Percentiles rank a stretch among this genome's conserved stretches.
Conservation (phyloP, 2,329 filamentous ascomycete species). For the Diaporthe caulivora region DNA sequence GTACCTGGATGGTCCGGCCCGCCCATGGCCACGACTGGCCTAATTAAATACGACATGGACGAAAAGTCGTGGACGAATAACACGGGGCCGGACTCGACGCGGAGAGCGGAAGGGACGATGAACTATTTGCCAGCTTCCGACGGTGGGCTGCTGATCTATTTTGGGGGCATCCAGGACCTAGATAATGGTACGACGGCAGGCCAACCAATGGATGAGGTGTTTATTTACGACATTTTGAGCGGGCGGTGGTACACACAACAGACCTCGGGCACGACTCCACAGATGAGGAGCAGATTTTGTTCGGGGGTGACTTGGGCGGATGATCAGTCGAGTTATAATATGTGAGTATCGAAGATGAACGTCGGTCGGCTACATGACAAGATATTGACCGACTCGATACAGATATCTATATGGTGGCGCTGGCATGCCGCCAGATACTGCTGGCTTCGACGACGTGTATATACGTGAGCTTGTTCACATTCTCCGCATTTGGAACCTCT, state of each 20-base stretch:
- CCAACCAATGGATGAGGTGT: constrained; percentile 63
- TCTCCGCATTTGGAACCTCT: accelerated
- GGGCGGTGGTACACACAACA: constrained; percentile 72
- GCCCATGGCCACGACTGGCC: constrained; percentile 60
- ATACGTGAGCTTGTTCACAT: constrained; percentile 50
- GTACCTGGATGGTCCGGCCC: constrained; percentile 63
- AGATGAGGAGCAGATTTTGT: constrained; percentile 69
- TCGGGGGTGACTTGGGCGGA: constrained; percentile 70
- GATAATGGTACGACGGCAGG: constrained; percentile 60
- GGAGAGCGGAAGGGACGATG: constrained; percentile 71
- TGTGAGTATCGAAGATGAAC: constrained; percentile 58
- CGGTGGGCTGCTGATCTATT: constrained; percentile 70
- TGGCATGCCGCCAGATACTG: constrained; percentile 57
- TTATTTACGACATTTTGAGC: constrained; percentile 71
- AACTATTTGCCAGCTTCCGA: constrained; percentile 71
- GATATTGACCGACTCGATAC: constrained; percentile 24
- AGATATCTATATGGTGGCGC: constrained; percentile 74
- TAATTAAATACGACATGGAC: constrained; percentile 70
- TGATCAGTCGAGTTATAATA: constrained; percentile 73
- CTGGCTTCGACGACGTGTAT: constrained; percentile 72
- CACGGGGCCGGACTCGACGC: constrained; percentile 64
- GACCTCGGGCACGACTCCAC: constrained; percentile 65
- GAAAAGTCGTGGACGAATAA: constrained; percentile 63
- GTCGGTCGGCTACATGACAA: constrained; percentile 34
- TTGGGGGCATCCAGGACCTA: constrained; percentile 68